Evolutionary conservation across 2,329 filamentous ascomycete species (phyloP), one percentile per base, ranked within the genome.

Genomic region (Colletotrichum sp.): DNA sequence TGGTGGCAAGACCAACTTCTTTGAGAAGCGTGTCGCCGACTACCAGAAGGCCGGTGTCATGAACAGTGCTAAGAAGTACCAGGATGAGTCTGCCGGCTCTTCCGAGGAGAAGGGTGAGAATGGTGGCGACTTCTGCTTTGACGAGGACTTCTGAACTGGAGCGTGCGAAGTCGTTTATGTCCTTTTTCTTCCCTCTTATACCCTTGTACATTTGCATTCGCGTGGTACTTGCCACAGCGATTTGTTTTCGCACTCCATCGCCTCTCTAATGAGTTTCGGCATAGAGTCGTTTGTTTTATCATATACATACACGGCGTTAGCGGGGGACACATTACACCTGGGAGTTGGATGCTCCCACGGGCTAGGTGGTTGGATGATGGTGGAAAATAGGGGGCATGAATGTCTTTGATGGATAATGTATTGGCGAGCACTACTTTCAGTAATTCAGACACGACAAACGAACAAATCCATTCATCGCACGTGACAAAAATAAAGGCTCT

Each of bases 41-140:
- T 99, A 99, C 92, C 97, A 99, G 89, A 99, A 99, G 92, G 96
- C 97, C 48, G 97, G 97, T 90, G 96, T 99, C 86, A 98, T 99
- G 95, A 94, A 94, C 83, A 96, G 95, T 88, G 95, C 93, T 81
- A 95, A 94, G 88, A 96, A 96, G 89, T 85, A 88, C n/a, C 88
- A 90, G 24, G 85, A 89, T 12, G 85, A 84, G 8, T 81, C 83
- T 24, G 79, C 85, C 2, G 74, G 60, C 63, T 86, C 88, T 71
- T 84, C 87, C 13, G 87, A 92, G 76, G 84, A 88, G 78, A 88
- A 90, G 85, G 85, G 85, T 78, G 89, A 90, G 82, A 92, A 92
- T 78, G 91, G 90, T 48, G 95, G 95, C 78, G 95, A 96, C 88
- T 98, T 99, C 88, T 90, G 88, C 85, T 99, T 99, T 82, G 96